Base-by-base conservation (phyloP, 495 filamentous ascomycete genomes). In the Tricharina praecox region DNA sequence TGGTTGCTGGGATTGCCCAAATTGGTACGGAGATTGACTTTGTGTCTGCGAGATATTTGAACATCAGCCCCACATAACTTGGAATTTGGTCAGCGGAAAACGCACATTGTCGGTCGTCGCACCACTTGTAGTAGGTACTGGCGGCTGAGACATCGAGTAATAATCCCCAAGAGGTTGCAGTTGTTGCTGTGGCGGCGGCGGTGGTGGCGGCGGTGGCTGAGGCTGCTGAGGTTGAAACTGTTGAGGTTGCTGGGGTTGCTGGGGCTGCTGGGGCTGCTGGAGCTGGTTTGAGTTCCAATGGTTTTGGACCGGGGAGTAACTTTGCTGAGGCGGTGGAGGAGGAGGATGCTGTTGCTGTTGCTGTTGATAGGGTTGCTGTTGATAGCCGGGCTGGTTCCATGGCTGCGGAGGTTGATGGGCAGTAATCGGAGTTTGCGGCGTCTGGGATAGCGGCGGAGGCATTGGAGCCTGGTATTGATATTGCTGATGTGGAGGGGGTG, bases 381-480 rank as follows among this genome's bases (percentile, higher is more conserved):
- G 16, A 7, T 40, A n/a, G n/a, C n/a, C n/a, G n/a, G n/a, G n/a
- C n/a, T n/a, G n/a, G n/a, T n/a, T n/a, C n/a, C n/a, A n/a, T n/a
- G n/a, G n/a, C n/a, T 32, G 13, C 28, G 28, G 15, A 9, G 34
- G 34, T 18, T 37, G 34, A 37, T 32, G 28, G 5, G 28, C 3
- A 46, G 33, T 46, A 4, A 9, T 36, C 2, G 32, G 52, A 4
- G 10, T 15, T 25, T 47, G 40, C 23, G 23, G 34, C 8, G n/a
- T n/a, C 8, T 30, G 35, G 20, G 18, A 23, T 5, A 28, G 24
- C 2, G 43, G 43, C 18, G 24, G 43, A 46, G 43, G 43, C 25
- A 28, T 25, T n/a, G 43, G 43, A 25, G 43, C 1, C 34, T 59
- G 56, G 16, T 56, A 50, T 28, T 50, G 48, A 2, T 44, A 21